These are phyloP conservation scores for Colletotrichum echinochloae DNA, from an alignment of 2,329 filamentous ascomycete species.

Conservation along the genomic window DNA sequence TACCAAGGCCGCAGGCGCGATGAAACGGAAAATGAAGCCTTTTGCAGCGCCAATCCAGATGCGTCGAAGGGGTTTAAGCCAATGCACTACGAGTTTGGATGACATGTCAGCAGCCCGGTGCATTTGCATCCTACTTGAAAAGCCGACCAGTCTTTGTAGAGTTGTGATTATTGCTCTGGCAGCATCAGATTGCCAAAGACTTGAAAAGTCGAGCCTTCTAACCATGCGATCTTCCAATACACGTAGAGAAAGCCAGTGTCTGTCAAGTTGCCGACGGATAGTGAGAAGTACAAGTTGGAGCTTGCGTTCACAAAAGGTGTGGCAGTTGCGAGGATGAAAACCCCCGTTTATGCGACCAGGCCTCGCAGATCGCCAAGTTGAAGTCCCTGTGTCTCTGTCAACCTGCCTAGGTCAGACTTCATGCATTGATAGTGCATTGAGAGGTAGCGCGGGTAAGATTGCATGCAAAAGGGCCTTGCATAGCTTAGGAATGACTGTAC, in stretches of 20 bases:
- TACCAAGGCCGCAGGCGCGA: not conserved
- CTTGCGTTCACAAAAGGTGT: too few relatives aligned
- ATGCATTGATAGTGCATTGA: not conserved
- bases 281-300: not conserved
- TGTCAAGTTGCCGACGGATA: accelerated
- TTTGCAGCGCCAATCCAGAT: too few relatives aligned
- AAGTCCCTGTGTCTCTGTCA: not conserved
- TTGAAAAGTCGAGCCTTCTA: too few relatives aligned
- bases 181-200: not conserved
- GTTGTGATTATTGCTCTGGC: not conserved
- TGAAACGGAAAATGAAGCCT: not conserved
- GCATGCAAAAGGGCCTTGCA: not conserved
- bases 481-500: not conserved
- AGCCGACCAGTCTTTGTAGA: not conserved
- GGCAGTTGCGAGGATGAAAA: not conserved
- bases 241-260: accelerated
- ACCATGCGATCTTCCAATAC: too few relatives aligned
- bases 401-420: not conserved
- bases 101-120: not conserved
- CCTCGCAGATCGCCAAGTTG: accelerated
- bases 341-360: too few relatives aligned
- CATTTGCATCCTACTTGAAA: too few relatives aligned
- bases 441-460: not conserved
- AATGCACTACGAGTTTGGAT: not conserved
- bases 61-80: not conserved